Conservation (phyloP, 129 eudicot genomes). For the Chrysanthemum seticuspe region DNA sequence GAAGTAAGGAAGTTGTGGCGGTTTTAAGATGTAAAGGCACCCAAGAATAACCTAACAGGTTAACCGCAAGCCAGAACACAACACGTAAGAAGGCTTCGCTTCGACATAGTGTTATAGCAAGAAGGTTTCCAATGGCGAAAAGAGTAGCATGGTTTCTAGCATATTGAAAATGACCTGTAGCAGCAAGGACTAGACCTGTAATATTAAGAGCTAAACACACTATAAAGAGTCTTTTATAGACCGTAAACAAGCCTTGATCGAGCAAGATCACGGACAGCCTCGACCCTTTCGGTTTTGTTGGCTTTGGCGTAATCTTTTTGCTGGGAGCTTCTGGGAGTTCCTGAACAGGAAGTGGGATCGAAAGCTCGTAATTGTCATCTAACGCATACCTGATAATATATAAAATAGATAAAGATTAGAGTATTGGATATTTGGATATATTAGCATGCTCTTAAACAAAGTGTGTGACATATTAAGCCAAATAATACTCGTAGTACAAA, state of each 20-base stretch:
- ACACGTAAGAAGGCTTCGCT: conserved; percentile 63
- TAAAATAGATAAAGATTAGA: no score
- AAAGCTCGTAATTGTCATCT: not conserved
- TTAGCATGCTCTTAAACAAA: no score
- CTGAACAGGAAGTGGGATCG: conserved; percentile 10
- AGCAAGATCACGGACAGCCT: conserved; percentile 66
- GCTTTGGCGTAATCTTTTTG: conserved; percentile 25
- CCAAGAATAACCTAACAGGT: conserved; percentile 52
- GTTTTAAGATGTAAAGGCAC: conserved; percentile 59
- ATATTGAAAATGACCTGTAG: conserved; percentile 46
- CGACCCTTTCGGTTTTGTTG: conserved; percentile 33
- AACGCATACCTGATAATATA: no score
- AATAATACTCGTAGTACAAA: no score
- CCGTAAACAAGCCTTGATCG: conserved; percentile 81
- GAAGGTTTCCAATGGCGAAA: conserved; percentile 58
- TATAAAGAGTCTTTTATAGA: conserved; percentile 59
- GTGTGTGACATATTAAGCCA: no score
- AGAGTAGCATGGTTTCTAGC: conserved; percentile 58
- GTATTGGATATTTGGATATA: no score
- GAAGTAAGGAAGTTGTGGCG: conserved; percentile 51
- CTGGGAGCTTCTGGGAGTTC: conserved; percentile 27
- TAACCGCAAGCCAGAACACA: conserved; percentile 66
- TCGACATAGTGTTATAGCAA: conserved; percentile 59
- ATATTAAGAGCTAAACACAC: conserved; percentile 49
- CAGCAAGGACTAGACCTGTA: conserved; percentile 53